Conservation (phyloP, 2,329 filamentous ascomycete genomes). For the Onygenales sp. region DNA sequence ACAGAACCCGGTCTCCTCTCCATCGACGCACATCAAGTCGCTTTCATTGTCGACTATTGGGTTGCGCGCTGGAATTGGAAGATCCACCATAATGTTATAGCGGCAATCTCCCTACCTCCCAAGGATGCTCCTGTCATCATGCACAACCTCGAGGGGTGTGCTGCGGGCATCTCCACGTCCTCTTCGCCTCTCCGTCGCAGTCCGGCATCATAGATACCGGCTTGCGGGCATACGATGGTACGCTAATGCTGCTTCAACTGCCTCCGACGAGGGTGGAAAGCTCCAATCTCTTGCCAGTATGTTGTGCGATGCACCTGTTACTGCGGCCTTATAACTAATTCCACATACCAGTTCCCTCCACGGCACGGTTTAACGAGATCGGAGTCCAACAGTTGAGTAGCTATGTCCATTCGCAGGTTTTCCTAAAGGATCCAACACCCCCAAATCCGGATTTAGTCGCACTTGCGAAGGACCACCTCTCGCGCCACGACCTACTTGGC, state of each 20-base stretch:
- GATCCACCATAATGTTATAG: not conserved
- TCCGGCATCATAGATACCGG: not conserved
- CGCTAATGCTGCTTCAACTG: not conserved
- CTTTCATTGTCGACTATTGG: not conserved
- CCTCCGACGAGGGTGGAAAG: not conserved
- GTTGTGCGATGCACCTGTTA: not conserved
- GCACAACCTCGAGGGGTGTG: not conserved
- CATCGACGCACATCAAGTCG: not conserved
- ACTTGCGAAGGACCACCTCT: slow-evolving; percentile 72
- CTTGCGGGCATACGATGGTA: not conserved
- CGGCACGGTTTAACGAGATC: slow-evolving; percentile 78
- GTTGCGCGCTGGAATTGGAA: not conserved
- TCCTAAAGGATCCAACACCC: slow-evolving; percentile 45
- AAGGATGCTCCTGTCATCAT: slow-evolving; percentile 3
- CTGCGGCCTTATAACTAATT: not conserved
- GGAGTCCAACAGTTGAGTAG: slow-evolving; percentile 87
- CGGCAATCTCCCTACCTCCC: not conserved
- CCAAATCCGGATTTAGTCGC: slow-evolving; percentile 64
- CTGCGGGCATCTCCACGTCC: not conserved
- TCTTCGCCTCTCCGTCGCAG: not conserved
- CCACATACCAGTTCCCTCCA: slow-evolving; percentile 25
- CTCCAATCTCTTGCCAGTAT: not conserved
- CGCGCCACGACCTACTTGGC: slow-evolving; percentile 74
- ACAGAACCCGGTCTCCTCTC: not conserved
- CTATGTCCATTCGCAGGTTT: slow-evolving; percentile 75